Evolutionary conservation across 176 grass and related monocot species (phyloP), one percentile per base, ranked within the genome.

Genomic region (Juncus inflexus): DNA sequence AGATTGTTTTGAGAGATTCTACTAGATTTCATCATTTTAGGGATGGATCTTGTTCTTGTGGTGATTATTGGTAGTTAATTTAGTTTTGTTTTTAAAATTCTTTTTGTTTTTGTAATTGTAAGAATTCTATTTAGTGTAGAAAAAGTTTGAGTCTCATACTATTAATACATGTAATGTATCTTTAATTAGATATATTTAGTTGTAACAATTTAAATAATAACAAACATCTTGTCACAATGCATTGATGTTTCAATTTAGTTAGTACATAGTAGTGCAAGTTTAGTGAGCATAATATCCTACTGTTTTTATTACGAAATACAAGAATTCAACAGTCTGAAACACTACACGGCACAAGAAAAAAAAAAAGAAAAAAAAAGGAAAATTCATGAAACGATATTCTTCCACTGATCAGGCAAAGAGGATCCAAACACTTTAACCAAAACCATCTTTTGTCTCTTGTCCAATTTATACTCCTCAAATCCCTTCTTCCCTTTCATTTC

Each of bases 391-490:
- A 62, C 55, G 15, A 43, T 60, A 59, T 72, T 76, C 75, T 72
- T 82, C 79, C 73, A 80, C 38, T 85, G 47, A 12, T 81, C 69
- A 8, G 87, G 84, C 50, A 91, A 60, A 15, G 87, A 91, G 38
- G 92, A 74, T 38, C 82, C 84, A 55, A 91, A 91, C 38, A 89
- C 82, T 86, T 89, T 87, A 12, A 66, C 40, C 45, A 97, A 60
- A 6, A 59, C 65, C 14, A 73, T 2, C 70, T 84, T 97, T 77
- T 91, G 87, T 78, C 64, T 89, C 64, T 86, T 97, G 37, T 70
- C 83, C 64, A 89, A 63, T 58, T 67, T 81, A 70, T 65, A 74
- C 8, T 67, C 40, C 56, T 86, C 66, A 19, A 41, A 55, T 4
- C 54, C 74, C 40, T 78, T 73, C 15, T 50, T 74, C 41, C 70